Evolutionary conservation across 2,329 filamentous ascomycete species (phyloP).

Genomic region (Talaromyces sp.): DNA sequence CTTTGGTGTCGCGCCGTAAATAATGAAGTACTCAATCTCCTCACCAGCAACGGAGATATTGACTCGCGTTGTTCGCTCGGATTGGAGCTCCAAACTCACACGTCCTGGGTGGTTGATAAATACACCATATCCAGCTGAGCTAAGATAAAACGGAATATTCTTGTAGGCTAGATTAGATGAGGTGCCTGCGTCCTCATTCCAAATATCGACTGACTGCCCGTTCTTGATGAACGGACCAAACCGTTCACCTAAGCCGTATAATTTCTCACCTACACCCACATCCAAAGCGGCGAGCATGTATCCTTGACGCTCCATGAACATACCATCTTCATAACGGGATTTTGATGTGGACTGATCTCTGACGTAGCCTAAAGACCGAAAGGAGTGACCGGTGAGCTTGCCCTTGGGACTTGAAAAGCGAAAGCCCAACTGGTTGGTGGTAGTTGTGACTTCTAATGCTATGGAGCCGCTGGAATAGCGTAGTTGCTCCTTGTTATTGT

Average conservation of each 20-base stretch:
- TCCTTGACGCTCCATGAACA: slow-evolving; percentile 40
- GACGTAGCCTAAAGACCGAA: slow-evolving; percentile 41
- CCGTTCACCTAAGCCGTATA: slow-evolving; percentile 73
- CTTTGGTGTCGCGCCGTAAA: slow-evolving; percentile 69
- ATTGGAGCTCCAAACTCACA: slow-evolving; percentile 71
- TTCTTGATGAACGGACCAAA: slow-evolving; percentile 77
- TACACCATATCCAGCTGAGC: slow-evolving; percentile 69
- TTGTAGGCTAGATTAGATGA: slow-evolving; percentile 43
- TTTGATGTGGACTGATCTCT: slow-evolving; percentile 35
- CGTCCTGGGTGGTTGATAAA: slow-evolving; percentile 70
- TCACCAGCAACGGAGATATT: slow-evolving; percentile 69
- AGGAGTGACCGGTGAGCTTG: slow-evolving; percentile 41
- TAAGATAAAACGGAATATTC: slow-evolving; percentile 44
- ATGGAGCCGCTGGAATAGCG: too few species aligned
- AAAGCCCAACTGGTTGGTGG: too few species aligned
- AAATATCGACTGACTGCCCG: slow-evolving; percentile 66
- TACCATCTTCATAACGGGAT: slow-evolving; percentile 34
- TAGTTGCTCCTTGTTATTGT: slow-evolving; percentile 24
- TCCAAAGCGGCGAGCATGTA: slow-evolving; percentile 42
- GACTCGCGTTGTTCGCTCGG: slow-evolving; percentile 68
- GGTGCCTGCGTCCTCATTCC: slow-evolving; percentile 55
- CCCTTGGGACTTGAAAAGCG: slow-evolving; percentile 31
- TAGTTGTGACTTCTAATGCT: too few species aligned
- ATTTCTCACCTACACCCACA: slow-evolving; percentile 57
- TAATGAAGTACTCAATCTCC: slow-evolving; percentile 70